phyloP scores from a whole-genome alignment of 2,329 filamentous ascomycete species.

The Penicillium oxalicum region DNA sequence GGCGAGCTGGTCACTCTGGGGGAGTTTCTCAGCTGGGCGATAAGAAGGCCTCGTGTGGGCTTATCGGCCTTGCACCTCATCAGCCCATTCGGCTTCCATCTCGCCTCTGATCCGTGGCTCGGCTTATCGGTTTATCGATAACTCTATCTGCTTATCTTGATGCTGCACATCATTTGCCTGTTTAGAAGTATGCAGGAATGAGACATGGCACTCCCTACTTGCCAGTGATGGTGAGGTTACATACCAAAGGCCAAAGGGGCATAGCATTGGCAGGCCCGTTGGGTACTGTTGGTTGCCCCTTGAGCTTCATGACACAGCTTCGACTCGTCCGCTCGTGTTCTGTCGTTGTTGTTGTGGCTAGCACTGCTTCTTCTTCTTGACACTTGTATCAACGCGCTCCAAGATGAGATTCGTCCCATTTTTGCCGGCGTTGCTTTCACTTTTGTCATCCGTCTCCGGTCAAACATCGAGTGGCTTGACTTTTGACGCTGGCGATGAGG shows the following conservation, averaged over 20 bases:
- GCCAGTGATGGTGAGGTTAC: background rate
- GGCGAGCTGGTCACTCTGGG: slow-evolving; percentile 4
- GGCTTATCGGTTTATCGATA: background rate
- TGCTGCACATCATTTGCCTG: background rate
- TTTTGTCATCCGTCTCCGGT: slow-evolving; percentile 43
- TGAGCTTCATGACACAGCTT: too few species aligned
- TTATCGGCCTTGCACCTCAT: slow-evolving; percentile 13
- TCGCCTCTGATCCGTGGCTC: too few species aligned
- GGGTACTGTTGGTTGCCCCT: too few species aligned
- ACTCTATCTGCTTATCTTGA: background rate
- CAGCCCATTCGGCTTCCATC: background rate
- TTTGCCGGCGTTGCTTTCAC: slow-evolving; percentile 30
- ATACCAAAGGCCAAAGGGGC: slow-evolving; percentile 12
- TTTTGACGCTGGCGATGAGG: slow-evolving; percentile 44
- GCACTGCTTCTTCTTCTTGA: too few species aligned
- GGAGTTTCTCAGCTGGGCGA: slow-evolving; percentile 7
- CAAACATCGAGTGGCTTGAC: slow-evolving; percentile 49
- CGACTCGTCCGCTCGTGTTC: too few species aligned
- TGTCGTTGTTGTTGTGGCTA: too few species aligned
- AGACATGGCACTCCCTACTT: background rate
- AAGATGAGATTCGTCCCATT: slow-evolving; percentile 26
- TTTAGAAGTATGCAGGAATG: background rate
- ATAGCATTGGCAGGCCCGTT: background rate
- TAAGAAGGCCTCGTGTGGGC: slow-evolving; percentile 7
- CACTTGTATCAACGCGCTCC: slow-evolving; percentile 9